phyloP scores from a whole-genome alignment of 192 early-diverging fungal genomes.

The Podochytrium sp. region DNA sequence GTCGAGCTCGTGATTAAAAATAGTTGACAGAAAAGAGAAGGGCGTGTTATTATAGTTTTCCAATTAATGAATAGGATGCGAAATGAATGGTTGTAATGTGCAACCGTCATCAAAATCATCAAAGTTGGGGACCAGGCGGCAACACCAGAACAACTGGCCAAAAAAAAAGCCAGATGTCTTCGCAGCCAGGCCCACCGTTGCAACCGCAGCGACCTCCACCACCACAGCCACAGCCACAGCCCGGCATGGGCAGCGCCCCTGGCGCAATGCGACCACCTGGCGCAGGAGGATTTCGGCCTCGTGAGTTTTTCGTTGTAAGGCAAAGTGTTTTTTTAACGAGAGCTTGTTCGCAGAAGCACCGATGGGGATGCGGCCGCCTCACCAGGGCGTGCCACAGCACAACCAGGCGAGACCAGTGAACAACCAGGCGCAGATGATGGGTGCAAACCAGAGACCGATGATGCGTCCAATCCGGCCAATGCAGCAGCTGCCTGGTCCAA shows the following conservation, averaged over 20 bases:
- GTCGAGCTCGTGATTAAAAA: too few relatives aligned
- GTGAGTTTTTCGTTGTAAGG: background rate
- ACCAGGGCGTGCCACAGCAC: background rate
- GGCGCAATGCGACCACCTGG: background rate
- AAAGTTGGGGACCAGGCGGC: too few relatives aligned
- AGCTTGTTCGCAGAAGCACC: background rate
- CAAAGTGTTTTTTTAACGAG: background rate
- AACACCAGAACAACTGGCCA: too few relatives aligned
- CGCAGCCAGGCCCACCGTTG: background rate
- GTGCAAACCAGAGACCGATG: background rate
- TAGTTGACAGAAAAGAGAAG: too few relatives aligned
- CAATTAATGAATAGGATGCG: too few relatives aligned
- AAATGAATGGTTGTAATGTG: too few relatives aligned
- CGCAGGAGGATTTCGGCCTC: background rate
- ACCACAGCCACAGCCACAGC: background rate
- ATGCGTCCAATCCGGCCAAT: background rate
- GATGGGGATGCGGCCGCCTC: background rate
- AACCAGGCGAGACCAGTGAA: background rate
- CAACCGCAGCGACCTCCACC: conserved; percentile 7
- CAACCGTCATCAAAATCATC: too few relatives aligned
- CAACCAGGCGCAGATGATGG: background rate
- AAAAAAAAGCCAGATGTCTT: too few relatives aligned
- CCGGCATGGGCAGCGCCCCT: background rate
- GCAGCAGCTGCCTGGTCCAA: background rate
- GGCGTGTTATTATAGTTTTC: too few relatives aligned